These are phyloP conservation scores for Avena eriantha DNA, from an alignment of 176 grass and related monocot genomes.

Conservation along the genomic window DNA sequence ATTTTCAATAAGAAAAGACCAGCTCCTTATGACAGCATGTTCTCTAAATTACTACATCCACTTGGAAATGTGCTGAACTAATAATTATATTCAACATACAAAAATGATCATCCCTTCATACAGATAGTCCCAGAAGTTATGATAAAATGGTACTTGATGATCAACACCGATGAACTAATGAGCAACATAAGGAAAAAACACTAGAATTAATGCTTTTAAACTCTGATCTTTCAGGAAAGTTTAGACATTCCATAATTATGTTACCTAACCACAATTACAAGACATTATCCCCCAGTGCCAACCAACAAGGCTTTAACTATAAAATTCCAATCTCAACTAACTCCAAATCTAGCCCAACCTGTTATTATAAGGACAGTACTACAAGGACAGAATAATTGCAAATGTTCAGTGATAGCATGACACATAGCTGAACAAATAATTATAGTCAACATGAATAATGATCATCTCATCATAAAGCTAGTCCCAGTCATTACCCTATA, in stretches of 20 bases:
- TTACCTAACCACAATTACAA: not conserved
- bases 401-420: too few species aligned
- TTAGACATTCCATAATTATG: slow-evolving; percentile 15
- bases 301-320: slow-evolving; percentile 32
- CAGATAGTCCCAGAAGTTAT: not conserved
- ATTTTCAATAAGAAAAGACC: not conserved
- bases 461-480: too few species aligned
- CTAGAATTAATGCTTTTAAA: not conserved
- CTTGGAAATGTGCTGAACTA: slow-evolving; percentile 21
- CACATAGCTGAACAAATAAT: too few species aligned
- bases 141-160: not conserved
- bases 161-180: not conserved
- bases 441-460: too few species aligned
- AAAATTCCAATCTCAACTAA: slow-evolving; percentile 37
- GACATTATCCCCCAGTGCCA: slow-evolving; percentile 6
- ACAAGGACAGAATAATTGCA: slow-evolving; percentile 5
- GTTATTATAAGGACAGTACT: slow-evolving; percentile 6
- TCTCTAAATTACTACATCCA: not conserved
- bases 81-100: not conserved
- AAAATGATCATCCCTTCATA: not conserved
- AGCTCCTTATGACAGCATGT: not conserved
- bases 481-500: too few species aligned
- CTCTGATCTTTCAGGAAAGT: not conserved
- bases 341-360: slow-evolving; percentile 35
- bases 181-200: not conserved